Base-by-base conservation (phyloP, 352 stramenopile genomes). In the Phytophthora idaei region DNA sequence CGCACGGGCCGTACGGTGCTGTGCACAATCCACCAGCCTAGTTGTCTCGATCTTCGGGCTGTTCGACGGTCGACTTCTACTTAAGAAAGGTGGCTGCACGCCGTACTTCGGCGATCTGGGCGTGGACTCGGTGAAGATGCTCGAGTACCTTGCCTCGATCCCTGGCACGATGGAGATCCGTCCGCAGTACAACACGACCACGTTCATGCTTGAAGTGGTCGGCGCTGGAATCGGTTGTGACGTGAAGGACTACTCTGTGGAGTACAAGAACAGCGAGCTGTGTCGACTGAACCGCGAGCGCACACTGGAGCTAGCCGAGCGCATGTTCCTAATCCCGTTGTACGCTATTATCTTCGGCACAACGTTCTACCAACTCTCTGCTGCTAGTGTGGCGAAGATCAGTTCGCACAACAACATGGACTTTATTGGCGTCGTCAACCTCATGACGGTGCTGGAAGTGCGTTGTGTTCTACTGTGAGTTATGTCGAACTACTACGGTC, bases 101-200 rank as follows among this genome's bases (percentile, higher is more conserved):
- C 74, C 94, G 0, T 98, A 91, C 67, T 97, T 97, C 57, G 92
- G 92, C 31, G 81, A 96, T 5, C 64, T 98, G 37, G 93, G 92
- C 21, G 69, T 92, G 25, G 77, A 96, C 14, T 88, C 76, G 2
- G 73, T 68, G 14, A 80, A 85, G 46, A 80, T 98, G 64, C 83
- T 98, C 17, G 62, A 90, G 34, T 98, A 97, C 69, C 93, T 98
- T 47, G 76, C 89, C 25, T 78, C 71, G 9, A 85, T 95, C 39
- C 95, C 89, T 44, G 75, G 77, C 9, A 87, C 80, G 14, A 76
- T 80, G 46, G 51, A 68, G 6, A 68, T 68, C 31, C 61, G 52
- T 17, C 52, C 60, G 7, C 60, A 67, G 51, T 67, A 67, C 34
- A 67, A 67, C 44, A 51, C 60, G 2, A 49, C 59, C 12, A 66